Evolutionary conservation across 371 early-diverging fungal genomes (phyloP).

Genomic region (Gilbertella persicaria): DNA sequence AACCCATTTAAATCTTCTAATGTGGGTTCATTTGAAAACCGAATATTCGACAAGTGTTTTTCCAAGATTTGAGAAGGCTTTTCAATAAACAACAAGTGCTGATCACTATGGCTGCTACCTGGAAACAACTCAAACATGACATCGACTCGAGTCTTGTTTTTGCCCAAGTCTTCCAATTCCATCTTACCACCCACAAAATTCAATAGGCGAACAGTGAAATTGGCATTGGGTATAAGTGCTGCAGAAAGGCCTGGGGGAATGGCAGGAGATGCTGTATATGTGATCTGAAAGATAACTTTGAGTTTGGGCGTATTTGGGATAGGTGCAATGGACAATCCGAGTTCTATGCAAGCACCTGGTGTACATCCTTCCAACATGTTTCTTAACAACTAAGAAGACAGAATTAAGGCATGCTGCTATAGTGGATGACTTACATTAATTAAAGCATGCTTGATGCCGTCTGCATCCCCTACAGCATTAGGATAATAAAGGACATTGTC

Average conservation of each 20-base stretch:
- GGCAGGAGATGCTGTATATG: constrained; percentile 46
- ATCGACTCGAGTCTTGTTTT: constrained; percentile 35
- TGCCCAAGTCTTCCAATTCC: constrained; percentile 38
- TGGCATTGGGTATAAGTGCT: constrained; percentile 44
- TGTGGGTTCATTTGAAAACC: constrained; percentile 56
- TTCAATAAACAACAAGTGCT: constrained; percentile 19
- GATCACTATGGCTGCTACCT: constrained; percentile 25
- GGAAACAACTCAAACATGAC: constrained; percentile 41
- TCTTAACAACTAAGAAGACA: constrained; percentile 50
- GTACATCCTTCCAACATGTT: constrained; percentile 60
- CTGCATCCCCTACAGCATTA: constrained; percentile 60
- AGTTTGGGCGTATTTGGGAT: constrained; percentile 29
- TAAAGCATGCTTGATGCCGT: constrained; percentile 56
- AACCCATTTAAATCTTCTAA: constrained; percentile 45
- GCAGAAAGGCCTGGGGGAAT: constrained; percentile 30
- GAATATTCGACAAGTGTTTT: constrained; percentile 24
- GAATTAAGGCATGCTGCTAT: neutral
- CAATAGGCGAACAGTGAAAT: constrained; percentile 53
- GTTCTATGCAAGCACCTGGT: constrained; percentile 63
- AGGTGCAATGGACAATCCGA: constrained; percentile 47
- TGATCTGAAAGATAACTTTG: constrained; percentile 54
- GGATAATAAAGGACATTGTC: constrained; percentile 58
- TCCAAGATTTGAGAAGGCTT: constrained; percentile 28
- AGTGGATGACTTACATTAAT: constrained; percentile 48
- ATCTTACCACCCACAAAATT: constrained; percentile 52